Base-by-base conservation (phyloP, 805 yeast species). In the Hanseniaspora meyeri region DNA sequence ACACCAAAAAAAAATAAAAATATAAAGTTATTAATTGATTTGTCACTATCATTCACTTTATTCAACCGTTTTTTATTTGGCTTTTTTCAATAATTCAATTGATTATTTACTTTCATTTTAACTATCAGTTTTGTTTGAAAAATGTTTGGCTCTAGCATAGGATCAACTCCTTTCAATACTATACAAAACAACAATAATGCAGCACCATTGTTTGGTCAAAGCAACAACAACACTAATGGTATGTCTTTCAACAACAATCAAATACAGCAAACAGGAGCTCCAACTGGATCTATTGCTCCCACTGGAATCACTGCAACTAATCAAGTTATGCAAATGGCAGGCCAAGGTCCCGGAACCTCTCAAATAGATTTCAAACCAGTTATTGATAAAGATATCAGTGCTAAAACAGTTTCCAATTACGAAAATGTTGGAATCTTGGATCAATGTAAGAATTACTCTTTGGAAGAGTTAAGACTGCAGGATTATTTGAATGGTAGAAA, bases 341-440 rank as follows among this genome's bases (percentile, higher is more conserved):
- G 63, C 58, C 62, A 36, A 40, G 49, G 61, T 58, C 59, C 38
- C 51, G 95, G 96, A 37, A 83, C 96, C 4, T 78, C 83, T 0
- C 70, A 75, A 9, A 80, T 77, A 62, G 91, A 95, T 1, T 90
- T 82, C 66, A 74, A 80, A 52, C 77, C 89, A 9, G 75, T 69
- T 61, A 74, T 76, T 38, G 97, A 91, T 67, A 85, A 84, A 63
- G 97, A 90, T 64, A 66, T 70, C 38, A 67, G 74, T 4, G 73
- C 81, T 12, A 77, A 80, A 36, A 77, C 78, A 7, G 72, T 74
- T 20, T 82, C 80, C 56, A 70, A 75, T 51, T 90, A 74, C 70
- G 87, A 91, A 68, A 81, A 81, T 62, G 84, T 93, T 59, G 74
- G 86, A 11, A 78, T 87, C 47, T 90, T 93, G 97, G 95, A 95